Conservation (phyloP, 352 stramenopile species). For the Phytophthora foliorum region DNA sequence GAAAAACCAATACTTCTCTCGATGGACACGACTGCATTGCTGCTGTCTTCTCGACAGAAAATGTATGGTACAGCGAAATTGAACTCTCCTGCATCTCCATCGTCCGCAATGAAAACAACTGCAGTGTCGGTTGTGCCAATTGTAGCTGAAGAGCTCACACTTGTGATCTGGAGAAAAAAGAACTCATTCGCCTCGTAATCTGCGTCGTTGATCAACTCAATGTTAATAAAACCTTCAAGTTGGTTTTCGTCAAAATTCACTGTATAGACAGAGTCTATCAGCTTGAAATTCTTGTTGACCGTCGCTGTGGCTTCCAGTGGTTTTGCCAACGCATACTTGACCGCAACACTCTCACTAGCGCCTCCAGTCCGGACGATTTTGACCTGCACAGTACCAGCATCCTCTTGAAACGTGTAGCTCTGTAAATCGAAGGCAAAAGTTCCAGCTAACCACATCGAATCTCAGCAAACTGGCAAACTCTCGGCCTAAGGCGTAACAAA, state of each 20-base stretch:
- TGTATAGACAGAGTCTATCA: slow-evolving; percentile 46
- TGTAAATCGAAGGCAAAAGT: slow-evolving; percentile 66
- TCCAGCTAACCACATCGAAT: slow-evolving; percentile 40
- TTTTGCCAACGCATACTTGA: slow-evolving; percentile 60
- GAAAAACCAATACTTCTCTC: slow-evolving; percentile 58
- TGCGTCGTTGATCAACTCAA: slow-evolving; percentile 67
- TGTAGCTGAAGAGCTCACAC: slow-evolving; percentile 44
- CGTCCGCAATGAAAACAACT: slow-evolving; percentile 65
- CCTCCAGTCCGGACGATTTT: slow-evolving; percentile 59
- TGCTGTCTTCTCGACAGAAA: slow-evolving; percentile 76
- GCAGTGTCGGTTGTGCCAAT: slow-evolving; percentile 42
- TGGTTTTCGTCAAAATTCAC: slow-evolving; percentile 65
- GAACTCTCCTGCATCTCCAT: slow-evolving; percentile 71
- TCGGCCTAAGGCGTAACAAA: background rate
- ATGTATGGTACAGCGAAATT: slow-evolving; percentile 62
- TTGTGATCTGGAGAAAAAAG: slow-evolving; percentile 69
- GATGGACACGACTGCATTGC: slow-evolving; percentile 65
- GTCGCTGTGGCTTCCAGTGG: slow-evolving; percentile 57
- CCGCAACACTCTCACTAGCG: slow-evolving; percentile 44
- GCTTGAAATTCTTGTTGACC: slow-evolving; percentile 71
- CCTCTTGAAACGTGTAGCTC: slow-evolving; percentile 65
- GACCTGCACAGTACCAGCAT: slow-evolving; percentile 52
- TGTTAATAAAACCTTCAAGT: slow-evolving; percentile 50
- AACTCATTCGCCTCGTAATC: slow-evolving; percentile 75
- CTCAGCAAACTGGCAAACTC: background rate